Evolutionary conservation across 805 yeast genomes (phyloP).

Genomic region (Ogataea allantospora): DNA sequence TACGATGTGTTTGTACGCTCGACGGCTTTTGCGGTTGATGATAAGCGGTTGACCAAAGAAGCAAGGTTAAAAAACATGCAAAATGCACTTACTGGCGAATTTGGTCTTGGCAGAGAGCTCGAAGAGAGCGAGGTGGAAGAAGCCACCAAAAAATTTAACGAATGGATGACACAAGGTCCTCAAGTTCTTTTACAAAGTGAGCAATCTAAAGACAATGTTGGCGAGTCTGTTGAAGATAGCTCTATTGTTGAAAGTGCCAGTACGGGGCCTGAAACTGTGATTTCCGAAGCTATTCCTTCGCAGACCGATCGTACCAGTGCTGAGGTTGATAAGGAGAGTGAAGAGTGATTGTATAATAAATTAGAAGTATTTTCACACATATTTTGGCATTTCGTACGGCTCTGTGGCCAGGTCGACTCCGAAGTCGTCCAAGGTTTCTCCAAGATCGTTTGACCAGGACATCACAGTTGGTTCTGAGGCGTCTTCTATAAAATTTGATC

Average conservation of each 20-base stretch:
- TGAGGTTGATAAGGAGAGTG: constrained; percentile 8
- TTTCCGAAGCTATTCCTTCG: constrained; percentile 12
- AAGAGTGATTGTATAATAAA: constrained; percentile 10
- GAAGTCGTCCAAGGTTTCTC: constrained; percentile 80
- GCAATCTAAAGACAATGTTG: constrained; percentile 23
- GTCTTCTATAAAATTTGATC: constrained; percentile 34
- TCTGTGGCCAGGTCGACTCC: constrained; percentile 83
- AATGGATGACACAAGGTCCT: constrained; percentile 42
- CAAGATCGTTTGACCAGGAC: constrained; percentile 70
- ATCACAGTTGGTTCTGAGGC: constrained; percentile 12
- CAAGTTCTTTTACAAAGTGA: constrained; percentile 26
- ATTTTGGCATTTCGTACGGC: constrained; percentile 18
- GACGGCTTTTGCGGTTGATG: constrained; percentile 42
- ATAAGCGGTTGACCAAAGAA: constrained; percentile 16
- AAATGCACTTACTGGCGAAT: constrained; percentile 47
- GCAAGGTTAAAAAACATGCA: constrained; percentile 30
- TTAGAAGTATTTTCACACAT: constrained; percentile 6
- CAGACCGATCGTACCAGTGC: constrained; percentile 15
- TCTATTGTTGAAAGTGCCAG: constrained; percentile 15
- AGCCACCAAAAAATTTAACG: constrained; percentile 33
- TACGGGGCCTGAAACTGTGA: constrained; percentile 18
- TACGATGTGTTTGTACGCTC: constrained; percentile 75
- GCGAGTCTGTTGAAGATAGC: constrained; percentile 12
- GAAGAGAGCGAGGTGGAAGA: constrained; percentile 38
- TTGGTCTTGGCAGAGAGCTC: constrained; percentile 55